Conservation (phyloP, 2,329 filamentous ascomycete genomes). For the Stemphylium beticola region DNA sequence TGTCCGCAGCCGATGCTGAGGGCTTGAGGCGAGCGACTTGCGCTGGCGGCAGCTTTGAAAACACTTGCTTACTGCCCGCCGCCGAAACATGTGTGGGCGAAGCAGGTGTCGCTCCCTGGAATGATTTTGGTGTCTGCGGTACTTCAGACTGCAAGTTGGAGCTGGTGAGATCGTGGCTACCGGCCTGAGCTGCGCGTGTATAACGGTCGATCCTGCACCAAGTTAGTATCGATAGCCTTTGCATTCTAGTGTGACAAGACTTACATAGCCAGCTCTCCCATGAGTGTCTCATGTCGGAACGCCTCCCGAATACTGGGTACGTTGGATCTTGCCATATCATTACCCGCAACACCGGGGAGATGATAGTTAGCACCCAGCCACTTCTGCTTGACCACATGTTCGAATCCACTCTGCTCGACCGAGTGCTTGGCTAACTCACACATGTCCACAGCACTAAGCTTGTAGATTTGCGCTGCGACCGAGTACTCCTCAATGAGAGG, state of each 20-base stretch:
- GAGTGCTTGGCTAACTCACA: constrained; percentile 97
- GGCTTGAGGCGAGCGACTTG: constrained; percentile 48
- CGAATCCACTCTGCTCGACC: constrained; percentile 92
- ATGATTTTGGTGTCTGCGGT: constrained; percentile 40
- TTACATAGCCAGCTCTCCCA: constrained; percentile 85
- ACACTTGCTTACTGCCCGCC: constrained; percentile 39
- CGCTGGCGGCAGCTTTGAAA: constrained; percentile 39
- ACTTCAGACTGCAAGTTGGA: constrained; percentile 43
- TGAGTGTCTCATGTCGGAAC: constrained; percentile 84
- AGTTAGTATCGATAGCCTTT: constrained; percentile 1
- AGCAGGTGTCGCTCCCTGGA: constrained; percentile 36
- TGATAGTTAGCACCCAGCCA: constrained; percentile 86
- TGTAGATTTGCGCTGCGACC: constrained; percentile 97
- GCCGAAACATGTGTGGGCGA: constrained; percentile 51
- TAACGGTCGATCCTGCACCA: constrained; percentile 49
- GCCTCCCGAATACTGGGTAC: constrained; percentile 91
- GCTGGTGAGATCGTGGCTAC: constrained; percentile 39
- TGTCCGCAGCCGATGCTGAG: constrained; percentile 28
- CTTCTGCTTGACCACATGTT: constrained; percentile 83
- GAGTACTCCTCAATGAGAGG: constrained; percentile 98
- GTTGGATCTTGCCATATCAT: constrained; percentile 94
- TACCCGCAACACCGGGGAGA: constrained; percentile 79
- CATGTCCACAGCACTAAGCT: constrained; percentile 96
- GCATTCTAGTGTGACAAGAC: constrained; percentile 38
- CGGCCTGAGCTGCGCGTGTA: constrained; percentile 46